phyloP scores from a whole-genome alignment of 768 basidiomycete species.

The Suillus luteus region DNA sequence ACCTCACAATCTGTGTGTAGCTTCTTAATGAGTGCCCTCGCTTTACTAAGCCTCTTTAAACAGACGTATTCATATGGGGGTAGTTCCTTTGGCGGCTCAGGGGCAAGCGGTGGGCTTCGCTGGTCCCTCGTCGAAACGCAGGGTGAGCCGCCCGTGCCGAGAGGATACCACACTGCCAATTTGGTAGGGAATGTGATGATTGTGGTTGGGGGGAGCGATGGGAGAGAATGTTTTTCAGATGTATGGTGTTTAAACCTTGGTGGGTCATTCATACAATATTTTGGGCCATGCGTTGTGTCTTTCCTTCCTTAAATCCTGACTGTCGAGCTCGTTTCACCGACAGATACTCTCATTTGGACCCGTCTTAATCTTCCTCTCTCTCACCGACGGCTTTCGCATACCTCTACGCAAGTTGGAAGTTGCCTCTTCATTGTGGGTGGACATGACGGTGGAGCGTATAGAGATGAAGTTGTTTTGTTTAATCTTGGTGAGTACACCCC shows the following conservation, averaged over 20 bases:
- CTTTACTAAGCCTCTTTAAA: background rate
- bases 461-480: slow-evolving; percentile 74
- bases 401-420: slow-evolving; percentile 87
- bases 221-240: slow-evolving; percentile 84
- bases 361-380: slow-evolving; percentile 25
- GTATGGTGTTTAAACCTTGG: slow-evolving; percentile 87
- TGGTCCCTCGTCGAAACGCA: slow-evolving; percentile 63
- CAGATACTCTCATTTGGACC: slow-evolving; percentile 34
- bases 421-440: slow-evolving; percentile 90
- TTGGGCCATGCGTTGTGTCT: background rate
- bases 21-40: background rate
- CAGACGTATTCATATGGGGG: slow-evolving; percentile 3
- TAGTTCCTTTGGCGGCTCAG: slow-evolving; percentile 19
- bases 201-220: slow-evolving; percentile 89
- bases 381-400: slow-evolving; percentile 77
- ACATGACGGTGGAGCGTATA: slow-evolving; percentile 79
- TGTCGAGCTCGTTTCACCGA: background rate
- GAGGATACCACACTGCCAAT: slow-evolving; percentile 93
- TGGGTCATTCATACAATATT: slow-evolving; percentile 40
- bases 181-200: slow-evolving; percentile 85
- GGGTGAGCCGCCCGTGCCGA: slow-evolving; percentile 57
- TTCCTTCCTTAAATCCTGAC: background rate
- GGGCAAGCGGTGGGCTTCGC: slow-evolving; percentile 35
- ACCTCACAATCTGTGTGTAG: slow-evolving; percentile 17
- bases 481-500: slow-evolving; percentile 68